phyloP scores from a whole-genome alignment of 2,329 filamentous ascomycete genomes.

The Aspergillus sp. region DNA sequence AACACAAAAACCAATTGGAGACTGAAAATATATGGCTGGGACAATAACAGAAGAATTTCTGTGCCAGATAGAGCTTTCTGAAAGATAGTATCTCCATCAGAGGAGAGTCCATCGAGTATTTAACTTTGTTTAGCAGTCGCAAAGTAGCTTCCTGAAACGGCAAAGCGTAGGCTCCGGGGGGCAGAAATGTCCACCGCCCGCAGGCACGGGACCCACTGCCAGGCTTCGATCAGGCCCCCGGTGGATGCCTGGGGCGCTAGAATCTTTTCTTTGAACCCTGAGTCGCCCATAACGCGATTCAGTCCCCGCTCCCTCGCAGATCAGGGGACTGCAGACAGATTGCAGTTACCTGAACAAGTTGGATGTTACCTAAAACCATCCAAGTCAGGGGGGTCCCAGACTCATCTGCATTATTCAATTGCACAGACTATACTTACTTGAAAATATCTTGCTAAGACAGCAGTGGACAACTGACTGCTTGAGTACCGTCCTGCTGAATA shows the following conservation, averaged over 20 bases:
- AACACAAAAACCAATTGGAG: background rate
- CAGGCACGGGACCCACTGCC: background rate
- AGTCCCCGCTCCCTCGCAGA: background rate
- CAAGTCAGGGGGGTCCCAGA: no score
- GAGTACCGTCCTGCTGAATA: no score
- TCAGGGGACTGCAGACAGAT: no score
- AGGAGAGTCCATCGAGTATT: background rate
- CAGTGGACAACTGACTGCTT: no score
- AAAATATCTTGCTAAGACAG: no score
- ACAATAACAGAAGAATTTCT: background rate
- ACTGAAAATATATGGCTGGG: background rate
- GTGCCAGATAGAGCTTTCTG: background rate
- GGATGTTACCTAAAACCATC: no score
- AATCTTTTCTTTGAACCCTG: background rate
- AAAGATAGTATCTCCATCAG: background rate
- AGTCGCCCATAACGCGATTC: background rate
- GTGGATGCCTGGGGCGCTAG: background rate
- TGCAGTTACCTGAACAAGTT: no score
- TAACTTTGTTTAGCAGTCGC: background rate
- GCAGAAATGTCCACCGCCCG: background rate
- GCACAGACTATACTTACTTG: no score
- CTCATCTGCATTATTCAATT: no score
- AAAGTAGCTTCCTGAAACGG: background rate
- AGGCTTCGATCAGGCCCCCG: background rate
- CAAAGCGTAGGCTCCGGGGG: background rate